A percentile compares a stretch with the other conserved stretches of the same genome.
These are phyloP conservation scores for Aspergillus egyptiacus DNA, from an alignment of 495 filamentous ascomycete species.

Conservation along the genomic window DNA sequence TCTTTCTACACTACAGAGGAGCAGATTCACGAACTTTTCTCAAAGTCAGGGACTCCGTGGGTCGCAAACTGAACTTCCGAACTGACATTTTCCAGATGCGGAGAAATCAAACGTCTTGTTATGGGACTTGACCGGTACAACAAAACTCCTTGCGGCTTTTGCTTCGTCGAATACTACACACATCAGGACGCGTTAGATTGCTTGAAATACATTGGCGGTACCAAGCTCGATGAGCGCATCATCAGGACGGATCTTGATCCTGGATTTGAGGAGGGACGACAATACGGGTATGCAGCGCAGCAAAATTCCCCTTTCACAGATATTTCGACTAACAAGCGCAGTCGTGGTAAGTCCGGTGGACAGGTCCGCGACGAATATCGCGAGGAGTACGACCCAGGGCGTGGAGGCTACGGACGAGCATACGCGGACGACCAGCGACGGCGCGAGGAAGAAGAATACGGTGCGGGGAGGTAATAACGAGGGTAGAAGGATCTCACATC, in stretches of 20 bases:
- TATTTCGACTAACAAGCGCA: slow-evolving; percentile 33
- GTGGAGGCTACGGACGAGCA: slow-evolving; percentile 75
- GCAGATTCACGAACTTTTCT: slow-evolving; percentile 95
- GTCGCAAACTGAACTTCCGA: neutral
- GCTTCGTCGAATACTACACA: slow-evolving; percentile 98
- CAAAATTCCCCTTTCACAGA: neutral
- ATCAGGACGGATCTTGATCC: slow-evolving; percentile 96
- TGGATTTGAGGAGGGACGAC: slow-evolving; percentile 89
- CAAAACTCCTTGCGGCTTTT: slow-evolving; percentile 98
- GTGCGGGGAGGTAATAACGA: slow-evolving; percentile 38
- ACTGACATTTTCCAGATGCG: slow-evolving; percentile 51
- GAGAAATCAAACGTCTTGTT: slow-evolving; percentile 95
- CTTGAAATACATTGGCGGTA: slow-evolving; percentile 97
- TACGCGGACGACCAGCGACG: slow-evolving; percentile 57
- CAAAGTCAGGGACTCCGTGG: slow-evolving; percentile 52
- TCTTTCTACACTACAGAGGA: slow-evolving; percentile 99
- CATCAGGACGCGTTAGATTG: slow-evolving; percentile 94
- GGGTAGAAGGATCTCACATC: slow-evolving; percentile 11
- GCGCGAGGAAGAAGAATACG: slow-evolving; percentile 52
- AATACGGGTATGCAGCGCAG: slow-evolving; percentile 64
- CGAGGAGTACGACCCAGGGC: slow-evolving; percentile 90
- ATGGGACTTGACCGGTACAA: slow-evolving; percentile 96
- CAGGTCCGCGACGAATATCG: slow-evolving; percentile 98
- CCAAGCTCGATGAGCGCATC: slow-evolving; percentile 96
- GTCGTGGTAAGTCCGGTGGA: slow-evolving; percentile 83